Evolutionary conservation across 148 eudicot species (phyloP), one percentile per base, ranked within the genome.

Genomic region (Rhododendron henanense): DNA sequence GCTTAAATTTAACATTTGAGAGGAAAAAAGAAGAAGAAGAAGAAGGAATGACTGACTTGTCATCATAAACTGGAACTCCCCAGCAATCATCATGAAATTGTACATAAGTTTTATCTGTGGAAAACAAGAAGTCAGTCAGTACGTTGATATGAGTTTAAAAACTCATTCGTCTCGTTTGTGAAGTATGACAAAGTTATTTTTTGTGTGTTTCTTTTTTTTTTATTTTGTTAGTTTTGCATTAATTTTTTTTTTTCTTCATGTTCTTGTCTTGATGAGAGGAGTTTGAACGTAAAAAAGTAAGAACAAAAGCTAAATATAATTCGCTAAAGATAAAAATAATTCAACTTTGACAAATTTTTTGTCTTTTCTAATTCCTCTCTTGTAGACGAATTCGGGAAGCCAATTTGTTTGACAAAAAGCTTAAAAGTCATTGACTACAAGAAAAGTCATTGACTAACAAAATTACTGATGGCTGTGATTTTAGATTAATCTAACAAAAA

Each of bases 61-160:
- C 99, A 90, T 95, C 99, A 71, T 95, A 97, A 55, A 92, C 93
- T 2, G 98, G 99, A 82, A 93, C 96, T 63, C 99, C 99, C 99
- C 99, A 97, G 88, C 96, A 94, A 84, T 97, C 97, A 87, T 97
- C 99, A 85, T 97, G 99, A 85, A 97, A 97, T 50, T 95, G 91
- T 79, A 95, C 95, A 79, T 95, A 97, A 18, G 79, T 89, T 79
- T 91, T 91, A 84, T 97, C 99, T 97, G 93, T 81, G 69, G 19
- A 84, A 75, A 83, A 75, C 80, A 76, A 44, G 2, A 63, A 76
- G 5, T 23, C 67, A 57, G 35, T 39, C 41, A 21, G 44, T n/a
- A 63, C 35, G 10, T 85, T 50, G 10, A 25, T 5, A 5, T 25
- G 78, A 37, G 39, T 33, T 78, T n/a, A 28, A 61, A n/a, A 18